Conservation (phyloP, 176 grass and related monocot species). For the Oryza officinalis region DNA sequence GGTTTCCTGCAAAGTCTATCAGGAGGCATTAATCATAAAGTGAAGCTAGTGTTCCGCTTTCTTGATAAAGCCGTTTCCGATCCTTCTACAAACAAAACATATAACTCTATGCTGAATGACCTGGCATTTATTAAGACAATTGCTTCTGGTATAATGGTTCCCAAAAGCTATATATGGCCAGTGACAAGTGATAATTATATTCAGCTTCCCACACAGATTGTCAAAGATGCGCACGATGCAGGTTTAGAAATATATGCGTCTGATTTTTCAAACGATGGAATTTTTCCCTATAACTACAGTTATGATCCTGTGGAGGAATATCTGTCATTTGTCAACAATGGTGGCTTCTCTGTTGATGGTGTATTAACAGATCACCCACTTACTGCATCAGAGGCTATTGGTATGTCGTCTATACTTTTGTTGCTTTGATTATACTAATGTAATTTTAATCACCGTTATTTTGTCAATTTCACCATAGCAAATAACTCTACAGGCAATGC, state of each 20-base stretch:
- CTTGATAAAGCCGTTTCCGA: conserved; percentile 34
- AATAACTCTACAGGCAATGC: too few relatives aligned
- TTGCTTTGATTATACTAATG: too few relatives aligned
- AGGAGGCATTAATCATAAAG: conserved; percentile 43
- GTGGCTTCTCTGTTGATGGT: conserved; percentile 75
- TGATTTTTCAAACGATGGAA: conserved; percentile 81
- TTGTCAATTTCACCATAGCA: too few relatives aligned
- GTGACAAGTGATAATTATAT: conserved; percentile 70
- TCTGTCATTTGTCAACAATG: conserved; percentile 52
- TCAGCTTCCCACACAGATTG: background rate
- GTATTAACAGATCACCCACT: conserved; percentile 66
- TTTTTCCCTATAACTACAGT: conserved; percentile 81
- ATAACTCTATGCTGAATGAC: conserved; percentile 50
- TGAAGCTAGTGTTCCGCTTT: conserved; percentile 71
- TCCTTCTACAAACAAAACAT: conserved; percentile 72
- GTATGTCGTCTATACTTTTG: conserved; percentile 31
- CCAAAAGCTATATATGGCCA: conserved; percentile 77
- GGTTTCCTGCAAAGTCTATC: conserved; percentile 58
- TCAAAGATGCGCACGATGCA: conserved; percentile 59
- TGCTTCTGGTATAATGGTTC: conserved; percentile 80
- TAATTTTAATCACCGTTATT: too few relatives aligned
- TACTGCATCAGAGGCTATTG: conserved; percentile 76
- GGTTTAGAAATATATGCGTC: conserved; percentile 77
- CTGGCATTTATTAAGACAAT: conserved; percentile 63
- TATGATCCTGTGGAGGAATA: conserved; percentile 81